Percentiles rank a stretch among this genome's conserved stretches.
Evolutionary conservation across 2,329 filamentous ascomycete species (phyloP).

Genomic region (Fusarium stilboides): DNA sequence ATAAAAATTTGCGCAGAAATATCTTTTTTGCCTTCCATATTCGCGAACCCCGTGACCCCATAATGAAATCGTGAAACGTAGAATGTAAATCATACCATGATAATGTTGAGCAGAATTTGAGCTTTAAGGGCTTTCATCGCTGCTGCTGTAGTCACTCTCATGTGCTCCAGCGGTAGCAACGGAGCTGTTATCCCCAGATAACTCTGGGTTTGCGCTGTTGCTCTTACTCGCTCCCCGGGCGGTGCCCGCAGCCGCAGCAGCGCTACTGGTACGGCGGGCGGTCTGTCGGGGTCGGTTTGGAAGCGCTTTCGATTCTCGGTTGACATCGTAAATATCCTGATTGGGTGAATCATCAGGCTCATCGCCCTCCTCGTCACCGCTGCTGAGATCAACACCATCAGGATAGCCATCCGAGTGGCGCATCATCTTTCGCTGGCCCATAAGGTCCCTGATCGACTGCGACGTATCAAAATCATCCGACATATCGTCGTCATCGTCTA

Average conservation of each 20-base stretch:
- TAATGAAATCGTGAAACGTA: conserved; percentile 12
- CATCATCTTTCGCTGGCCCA: conserved; percentile 55
- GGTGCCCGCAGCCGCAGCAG: conserved; percentile 53
- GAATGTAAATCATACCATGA: conserved; percentile 6
- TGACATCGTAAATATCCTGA: conserved; percentile 52
- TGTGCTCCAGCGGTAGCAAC: conserved; percentile 59
- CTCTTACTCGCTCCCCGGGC: conserved; percentile 53
- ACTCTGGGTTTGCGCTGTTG: conserved; percentile 47
- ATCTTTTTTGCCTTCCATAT: conserved; percentile 14
- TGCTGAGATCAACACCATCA: conserved; percentile 58
- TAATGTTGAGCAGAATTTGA: background rate
- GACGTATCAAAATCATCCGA: conserved; percentile 52
- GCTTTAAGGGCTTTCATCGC: conserved; percentile 48
- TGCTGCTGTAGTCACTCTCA: conserved; percentile 58
- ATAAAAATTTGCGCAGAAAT: conserved; percentile 3
- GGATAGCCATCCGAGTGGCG: conserved; percentile 61
- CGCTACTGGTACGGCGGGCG: conserved; percentile 51
- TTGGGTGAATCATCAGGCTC: conserved; percentile 56
- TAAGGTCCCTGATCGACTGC: conserved; percentile 51
- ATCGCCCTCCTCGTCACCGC: conserved; percentile 60
- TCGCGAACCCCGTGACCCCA: background rate
- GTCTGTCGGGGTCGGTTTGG: conserved; percentile 38
- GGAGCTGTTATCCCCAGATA: conserved; percentile 55
- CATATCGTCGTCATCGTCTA: conserved; percentile 50
- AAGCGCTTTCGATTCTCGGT: conserved; percentile 33